Evolutionary conservation across 1,139 yeast species (phyloP).

Genomic region (Blastobotrys ciferrii): DNA sequence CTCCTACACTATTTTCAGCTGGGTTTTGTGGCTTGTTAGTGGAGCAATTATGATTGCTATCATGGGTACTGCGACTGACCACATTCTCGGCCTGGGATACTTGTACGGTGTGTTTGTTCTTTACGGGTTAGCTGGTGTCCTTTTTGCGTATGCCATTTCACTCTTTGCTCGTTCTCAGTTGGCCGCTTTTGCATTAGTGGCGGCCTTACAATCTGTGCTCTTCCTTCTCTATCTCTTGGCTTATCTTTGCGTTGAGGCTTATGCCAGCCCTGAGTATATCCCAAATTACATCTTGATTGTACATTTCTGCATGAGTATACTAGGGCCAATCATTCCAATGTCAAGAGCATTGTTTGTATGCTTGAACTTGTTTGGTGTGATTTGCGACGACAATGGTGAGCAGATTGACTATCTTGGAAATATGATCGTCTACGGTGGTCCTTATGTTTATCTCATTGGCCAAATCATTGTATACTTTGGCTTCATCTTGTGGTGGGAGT

Average conservation of each 20-base stretch:
- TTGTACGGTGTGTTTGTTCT: conserved; percentile 35
- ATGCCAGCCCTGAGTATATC: conserved; percentile 32
- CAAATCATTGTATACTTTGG: conserved; percentile 30
- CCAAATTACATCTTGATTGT: conserved; percentile 27
- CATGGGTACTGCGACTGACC: conserved; percentile 28
- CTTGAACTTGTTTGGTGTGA: conserved; percentile 37
- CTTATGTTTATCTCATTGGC: conserved; percentile 35
- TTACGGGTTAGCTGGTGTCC: conserved; percentile 34
- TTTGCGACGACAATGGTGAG: conserved; percentile 29
- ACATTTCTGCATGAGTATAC: conserved; percentile 32
- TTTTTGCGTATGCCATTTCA: conserved; percentile 35
- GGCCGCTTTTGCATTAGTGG: conserved; percentile 40
- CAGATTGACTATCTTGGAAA: conserved; percentile 32
- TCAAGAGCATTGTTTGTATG: conserved; percentile 35
- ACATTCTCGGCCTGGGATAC: conserved; percentile 34
- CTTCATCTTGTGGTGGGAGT: conserved; percentile 37
- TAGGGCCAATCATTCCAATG: conserved; percentile 35
- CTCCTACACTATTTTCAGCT: conserved; percentile 34
- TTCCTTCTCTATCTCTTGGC: conserved; percentile 37
- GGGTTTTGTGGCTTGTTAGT: conserved; percentile 27
- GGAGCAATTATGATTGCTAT: conserved; percentile 32
- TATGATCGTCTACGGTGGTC: conserved; percentile 39
- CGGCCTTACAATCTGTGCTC: conserved; percentile 35
- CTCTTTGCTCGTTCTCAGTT: conserved; percentile 36
- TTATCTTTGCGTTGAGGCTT: conserved; percentile 33